These are phyloP conservation scores for Ophiocordyceps robertsii DNA, from an alignment of 2,329 filamentous ascomycete genomes.

Conservation along the genomic window DNA sequence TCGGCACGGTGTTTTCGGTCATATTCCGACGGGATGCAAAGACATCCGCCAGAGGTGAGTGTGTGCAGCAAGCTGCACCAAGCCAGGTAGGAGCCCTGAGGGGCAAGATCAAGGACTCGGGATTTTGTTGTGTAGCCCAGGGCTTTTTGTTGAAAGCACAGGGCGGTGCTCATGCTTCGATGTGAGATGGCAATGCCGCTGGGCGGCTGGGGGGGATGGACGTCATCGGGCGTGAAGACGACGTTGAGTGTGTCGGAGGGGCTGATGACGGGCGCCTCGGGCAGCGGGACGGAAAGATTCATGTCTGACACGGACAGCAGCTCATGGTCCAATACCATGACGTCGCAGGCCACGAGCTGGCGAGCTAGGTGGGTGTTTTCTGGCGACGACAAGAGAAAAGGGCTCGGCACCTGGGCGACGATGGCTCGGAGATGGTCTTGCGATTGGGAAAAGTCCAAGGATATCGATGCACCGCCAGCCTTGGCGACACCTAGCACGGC, in stretches of 20 bases:
- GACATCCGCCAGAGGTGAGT: constrained; percentile 1
- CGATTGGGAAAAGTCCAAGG: constrained; percentile 4
- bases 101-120: not conserved
- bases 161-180: constrained; percentile 1
- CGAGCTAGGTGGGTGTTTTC: not conserved
- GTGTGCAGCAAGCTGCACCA: constrained; percentile 3
- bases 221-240: not conserved
- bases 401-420: not conserved
- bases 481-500: constrained; percentile 12
- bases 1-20: not conserved
- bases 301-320: not conserved
- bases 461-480: constrained; percentile 10
- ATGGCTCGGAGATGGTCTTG: not conserved
- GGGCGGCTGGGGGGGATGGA: not conserved
- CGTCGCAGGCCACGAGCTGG: not conserved
- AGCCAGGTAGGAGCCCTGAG: constrained; percentile 1
- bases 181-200: not conserved
- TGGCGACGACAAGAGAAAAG: not conserved
- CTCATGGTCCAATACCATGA: not conserved
- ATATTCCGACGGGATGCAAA: not conserved
- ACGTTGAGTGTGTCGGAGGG: constrained; percentile 1
- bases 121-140: not conserved
- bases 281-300: not conserved
- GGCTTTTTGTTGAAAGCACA: constrained; percentile 1
- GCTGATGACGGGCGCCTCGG: not conserved